Evolutionary conservation across 257 asterid genomes (phyloP), one percentile per base, ranked within the genome.

Genomic region (Marsdenia floribunda): DNA sequence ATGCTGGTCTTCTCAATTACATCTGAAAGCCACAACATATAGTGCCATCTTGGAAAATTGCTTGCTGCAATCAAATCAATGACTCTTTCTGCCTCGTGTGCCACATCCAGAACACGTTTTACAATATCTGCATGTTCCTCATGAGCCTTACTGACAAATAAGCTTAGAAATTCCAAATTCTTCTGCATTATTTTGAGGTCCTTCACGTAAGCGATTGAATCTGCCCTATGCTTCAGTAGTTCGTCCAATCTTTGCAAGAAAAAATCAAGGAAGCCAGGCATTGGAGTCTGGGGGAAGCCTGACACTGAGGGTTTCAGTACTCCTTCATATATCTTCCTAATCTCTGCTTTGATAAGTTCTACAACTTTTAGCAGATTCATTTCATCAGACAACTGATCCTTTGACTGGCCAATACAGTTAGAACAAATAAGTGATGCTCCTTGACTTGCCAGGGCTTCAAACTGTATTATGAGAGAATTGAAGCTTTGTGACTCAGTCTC

Each of bases 11-110:
- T 61, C 26, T 78, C 44, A 19, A 38, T 1, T 55, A 68, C 44
- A 64, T 78, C 61, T 65, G 47, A 78, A 29, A 78, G 72, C 73
- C 64, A 78, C 9, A 24, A 22, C 42, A 52, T 44, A 5, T 42
- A 26, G 38, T 78, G 33, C 33, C 33, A 29, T 29, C 33, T 29
- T 29, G 33, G 33, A 29, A 29, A 29, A 29, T 29, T 29, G 33
- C 33, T 29, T 29, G 33, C 33, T 29, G 33, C 33, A 29, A 29
- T 29, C 33, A 29, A 29, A 29, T 29, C 33, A 29, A 29, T 29
- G 33, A 29, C 33, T 29, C 33, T 29, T 29, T 29, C 33, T 29
- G 33, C 24, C 69, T 40, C 47, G 53, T 73, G 22, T 40, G 69
- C 37, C 16, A 42, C 47, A 37, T 72, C 52, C 61, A 64, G n/a